Evolutionary conservation across 495 filamentous ascomycete genomes (phyloP), one percentile per base, ranked within the genome.

Genomic region (Aspergillus sparsus): DNA sequence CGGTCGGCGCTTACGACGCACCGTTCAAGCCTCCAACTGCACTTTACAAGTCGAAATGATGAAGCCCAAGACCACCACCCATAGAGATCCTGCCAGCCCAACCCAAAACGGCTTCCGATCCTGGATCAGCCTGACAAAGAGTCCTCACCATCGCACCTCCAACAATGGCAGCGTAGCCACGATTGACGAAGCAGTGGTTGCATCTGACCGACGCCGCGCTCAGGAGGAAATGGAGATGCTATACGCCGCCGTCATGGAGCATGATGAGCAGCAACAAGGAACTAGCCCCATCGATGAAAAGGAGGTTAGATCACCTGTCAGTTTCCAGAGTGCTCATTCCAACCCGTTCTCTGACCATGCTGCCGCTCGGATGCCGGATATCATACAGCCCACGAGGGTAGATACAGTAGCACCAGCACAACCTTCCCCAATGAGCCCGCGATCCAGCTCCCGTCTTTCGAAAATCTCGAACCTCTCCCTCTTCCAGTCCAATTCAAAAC

Each of bases 181-280:
- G 10, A 86, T 96, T 55, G 92, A 97, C 71, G 83, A 87, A 54
- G 82, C 82, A 45, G 83, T 95, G 33, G 82, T 96, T 32, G 82
- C 87, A 37, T 78, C 80, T 58, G 90, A 96, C 74, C 84, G 82
- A 61, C 83, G 80, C 62, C 82, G 85, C 71, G 84, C 87, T 68
- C 87, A 93, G 69, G 79, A 83, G 59, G 87, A 96, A 68, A 86
- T 97, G 76, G 91, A 94, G 69, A 86, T 90, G 71, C 85, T 97
- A 65, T 97, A 97, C 69, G 90, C 85, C 51, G 88, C 92, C 46
- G 92, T 96, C 60, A 88, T 96, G 89, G 90, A 90, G 74, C 89
- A 93, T 53, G 91, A 95, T 72, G 87, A 85, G 39, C 83, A 84
- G 50, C 89, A 89, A 73, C 76, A 83, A 53, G 74, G 74, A 1